These are phyloP conservation scores for Suillus plorans DNA, from an alignment of 768 basidiomycete genomes.

Conservation along the genomic window DNA sequence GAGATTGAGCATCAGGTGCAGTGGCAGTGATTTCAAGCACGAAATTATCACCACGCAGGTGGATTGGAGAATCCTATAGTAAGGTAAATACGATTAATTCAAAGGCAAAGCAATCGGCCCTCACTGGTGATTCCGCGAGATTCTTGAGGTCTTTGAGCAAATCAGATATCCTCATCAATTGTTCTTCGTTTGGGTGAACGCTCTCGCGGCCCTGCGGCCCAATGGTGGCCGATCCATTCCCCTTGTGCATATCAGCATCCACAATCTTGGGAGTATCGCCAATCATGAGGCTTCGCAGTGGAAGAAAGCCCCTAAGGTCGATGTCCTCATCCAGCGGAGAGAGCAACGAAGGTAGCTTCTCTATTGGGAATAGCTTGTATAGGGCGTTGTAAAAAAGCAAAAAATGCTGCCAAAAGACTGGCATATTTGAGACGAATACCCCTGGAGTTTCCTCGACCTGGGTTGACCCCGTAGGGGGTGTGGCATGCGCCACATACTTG, in stretches of 20 bases:
- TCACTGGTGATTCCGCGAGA: slow-evolving; percentile 60
- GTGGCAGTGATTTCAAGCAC: not conserved
- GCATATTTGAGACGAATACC: slow-evolving; percentile 31
- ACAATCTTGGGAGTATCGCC: slow-evolving; percentile 24
- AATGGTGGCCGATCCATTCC: slow-evolving; percentile 21
- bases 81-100: slow-evolving; percentile 13
- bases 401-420: slow-evolving; percentile 74
- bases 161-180: slow-evolving; percentile 91
- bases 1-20: not conserved
- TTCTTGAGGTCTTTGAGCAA: slow-evolving; percentile 68
- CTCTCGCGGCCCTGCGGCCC: slow-evolving; percentile 37
- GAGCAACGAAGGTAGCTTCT: slow-evolving; percentile 54
- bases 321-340: slow-evolving; percentile 85
- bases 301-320: slow-evolving; percentile 85
- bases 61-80: slow-evolving; percentile 25
- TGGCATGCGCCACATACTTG: slow-evolving; percentile 58
- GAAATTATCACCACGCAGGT: slow-evolving; percentile 23
- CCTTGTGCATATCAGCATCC: slow-evolving; percentile 12
- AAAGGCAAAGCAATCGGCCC: slow-evolving; percentile 17
- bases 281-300: slow-evolving; percentile 64
- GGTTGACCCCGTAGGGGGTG: slow-evolving; percentile 29
- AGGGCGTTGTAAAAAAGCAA: slow-evolving; percentile 64
- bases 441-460: slow-evolving; percentile 8
- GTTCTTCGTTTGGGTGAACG: slow-evolving; percentile 92
- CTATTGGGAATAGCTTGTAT: slow-evolving; percentile 63